These are phyloP conservation scores for Hypericum perforatum DNA, from an alignment of 345 rosid species.

Conservation along the genomic window DNA sequence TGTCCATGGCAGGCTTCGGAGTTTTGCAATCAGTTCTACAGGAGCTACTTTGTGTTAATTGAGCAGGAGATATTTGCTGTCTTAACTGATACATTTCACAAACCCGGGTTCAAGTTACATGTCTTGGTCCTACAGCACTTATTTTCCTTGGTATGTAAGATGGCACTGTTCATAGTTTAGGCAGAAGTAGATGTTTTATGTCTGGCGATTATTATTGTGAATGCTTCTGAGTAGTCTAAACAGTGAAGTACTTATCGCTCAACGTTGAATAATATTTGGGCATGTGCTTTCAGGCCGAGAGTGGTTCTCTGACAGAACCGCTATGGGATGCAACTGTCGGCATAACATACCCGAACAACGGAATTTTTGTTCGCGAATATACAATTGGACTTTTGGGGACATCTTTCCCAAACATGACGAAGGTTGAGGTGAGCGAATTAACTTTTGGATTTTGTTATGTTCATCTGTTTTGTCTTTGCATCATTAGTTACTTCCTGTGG, in stretches of 20 bases:
- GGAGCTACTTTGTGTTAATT: conserved; percentile 47
- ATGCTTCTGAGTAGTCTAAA: no score
- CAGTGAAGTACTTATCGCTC: no score
- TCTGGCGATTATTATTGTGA: no score
- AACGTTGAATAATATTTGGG: not conserved
- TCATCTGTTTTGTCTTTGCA: conserved; percentile 1
- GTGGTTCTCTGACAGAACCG: conserved; percentile 73
- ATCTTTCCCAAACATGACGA: conserved; percentile 95
- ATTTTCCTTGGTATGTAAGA: conserved; percentile 61
- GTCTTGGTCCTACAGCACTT: conserved; percentile 80
- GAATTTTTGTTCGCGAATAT: conserved; percentile 73
- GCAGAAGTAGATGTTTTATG: no score
- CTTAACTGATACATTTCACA: conserved; percentile 91
- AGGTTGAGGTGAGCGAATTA: conserved; percentile 47
- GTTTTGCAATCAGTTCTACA: conserved; percentile 84
- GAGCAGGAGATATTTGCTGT: conserved; percentile 98
- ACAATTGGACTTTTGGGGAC: conserved; percentile 84
- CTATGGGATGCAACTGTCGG: conserved; percentile 83
- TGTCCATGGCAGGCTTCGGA: conserved; percentile 38
- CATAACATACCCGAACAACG: conserved; percentile 66
- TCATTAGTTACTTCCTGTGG: not conserved
- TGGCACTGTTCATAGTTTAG: not conserved
- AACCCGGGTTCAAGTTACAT: conserved; percentile 98
- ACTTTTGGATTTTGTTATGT: not conserved
- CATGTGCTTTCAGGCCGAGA: conserved; percentile 52